Base-by-base conservation (phyloP, 106 monocot species). In the Apostasia ramifera region DNA sequence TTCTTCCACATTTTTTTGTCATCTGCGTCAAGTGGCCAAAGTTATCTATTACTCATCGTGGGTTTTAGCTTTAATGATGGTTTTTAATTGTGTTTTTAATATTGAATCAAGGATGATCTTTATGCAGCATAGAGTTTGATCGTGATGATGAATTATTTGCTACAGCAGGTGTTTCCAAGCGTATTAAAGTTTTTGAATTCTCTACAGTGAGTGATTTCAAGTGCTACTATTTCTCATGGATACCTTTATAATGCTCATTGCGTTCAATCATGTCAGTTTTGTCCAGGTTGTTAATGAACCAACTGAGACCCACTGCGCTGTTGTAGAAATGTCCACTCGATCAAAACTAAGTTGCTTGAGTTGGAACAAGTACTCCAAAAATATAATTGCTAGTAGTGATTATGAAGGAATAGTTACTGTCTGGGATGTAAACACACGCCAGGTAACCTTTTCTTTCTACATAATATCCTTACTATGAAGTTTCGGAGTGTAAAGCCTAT, bases 271-370 rank as follows among this genome's bases (percentile, higher is more conserved):
- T 52, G 43, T 62, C 15, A 56, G 50, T 74, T 61, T 14, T 42
- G 56, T 77, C 64, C 75, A 95, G 95, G 82, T 95, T 74, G 95
- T 92, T 68, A 95, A 92, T 73, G 95, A 89, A 77, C 86, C 86
- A 79, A 77, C 86, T 50, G 95, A 92, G 74, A 80, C 84, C 40
- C 91, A 92, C 66, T 95, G 95, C 67, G 86, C 95, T 40, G 80
- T 95, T 72, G 88, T 95, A 55, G 95, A 95, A 72, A 92, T 95
- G 95, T 73, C 95, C 7, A 95, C 95, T 5, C 70, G 95, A 48
- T 88, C 92, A 57, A 95, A 95, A 79, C 86, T 95, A 70, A 95
- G 95, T 81, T 95, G 95, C 82, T 86, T 95, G 66, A 95, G 95
- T 73, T 95, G 95, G 95, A 95, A 95, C 66, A 95, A 95, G 55